These are phyloP conservation scores for Akanthomyces uredinophilus DNA, from an alignment of 2,329 filamentous ascomycete species.

Conservation along the genomic window DNA sequence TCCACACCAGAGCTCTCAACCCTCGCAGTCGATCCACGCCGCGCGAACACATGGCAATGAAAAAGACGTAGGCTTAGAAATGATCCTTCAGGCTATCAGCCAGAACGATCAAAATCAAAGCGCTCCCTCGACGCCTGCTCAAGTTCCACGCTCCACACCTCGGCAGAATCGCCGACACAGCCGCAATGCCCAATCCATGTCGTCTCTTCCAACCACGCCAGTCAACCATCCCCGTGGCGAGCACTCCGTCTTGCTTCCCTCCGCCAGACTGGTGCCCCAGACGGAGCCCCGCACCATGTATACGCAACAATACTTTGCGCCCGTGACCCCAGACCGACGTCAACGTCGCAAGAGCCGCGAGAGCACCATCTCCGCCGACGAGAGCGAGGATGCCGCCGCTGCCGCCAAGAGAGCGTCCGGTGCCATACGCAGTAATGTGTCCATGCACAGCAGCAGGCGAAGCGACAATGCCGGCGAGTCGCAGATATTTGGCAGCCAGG, in stretches of 20 bases:
- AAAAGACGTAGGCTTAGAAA: slow-evolving; percentile 64
- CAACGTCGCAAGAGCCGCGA: slow-evolving; percentile 67
- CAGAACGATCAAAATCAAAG: slow-evolving; percentile 62
- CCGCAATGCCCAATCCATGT: slow-evolving; percentile 75
- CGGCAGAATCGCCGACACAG: slow-evolving; percentile 58
- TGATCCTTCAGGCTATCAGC: slow-evolving; percentile 73
- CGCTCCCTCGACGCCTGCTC: slow-evolving; percentile 64
- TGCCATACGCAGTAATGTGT: slow-evolving; percentile 26
- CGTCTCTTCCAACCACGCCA: slow-evolving; percentile 77
- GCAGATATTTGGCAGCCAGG: slow-evolving; percentile 66
- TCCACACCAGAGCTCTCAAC: slow-evolving; percentile 45
- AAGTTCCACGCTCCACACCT: slow-evolving; percentile 39
- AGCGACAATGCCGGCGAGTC: slow-evolving; percentile 30
- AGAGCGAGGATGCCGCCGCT: slow-evolving; percentile 51
- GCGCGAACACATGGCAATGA: slow-evolving; percentile 40
- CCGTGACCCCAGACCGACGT: slow-evolving; percentile 39
- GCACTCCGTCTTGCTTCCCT: slow-evolving; percentile 53
- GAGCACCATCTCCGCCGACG: slow-evolving; percentile 73
- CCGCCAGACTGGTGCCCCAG: slow-evolving; percentile 57
- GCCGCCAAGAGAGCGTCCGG: slow-evolving; percentile 20
- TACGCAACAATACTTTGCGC: slow-evolving; percentile 33
- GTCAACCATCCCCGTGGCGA: slow-evolving; percentile 46
- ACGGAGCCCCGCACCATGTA: slow-evolving; percentile 51
- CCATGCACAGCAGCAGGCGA: slow-evolving; percentile 16
- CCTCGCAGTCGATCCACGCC: slow-evolving; percentile 43